Evolutionary conservation across 2,329 filamentous ascomycete species (phyloP).

Genomic region (Penicillium polonicum): DNA sequence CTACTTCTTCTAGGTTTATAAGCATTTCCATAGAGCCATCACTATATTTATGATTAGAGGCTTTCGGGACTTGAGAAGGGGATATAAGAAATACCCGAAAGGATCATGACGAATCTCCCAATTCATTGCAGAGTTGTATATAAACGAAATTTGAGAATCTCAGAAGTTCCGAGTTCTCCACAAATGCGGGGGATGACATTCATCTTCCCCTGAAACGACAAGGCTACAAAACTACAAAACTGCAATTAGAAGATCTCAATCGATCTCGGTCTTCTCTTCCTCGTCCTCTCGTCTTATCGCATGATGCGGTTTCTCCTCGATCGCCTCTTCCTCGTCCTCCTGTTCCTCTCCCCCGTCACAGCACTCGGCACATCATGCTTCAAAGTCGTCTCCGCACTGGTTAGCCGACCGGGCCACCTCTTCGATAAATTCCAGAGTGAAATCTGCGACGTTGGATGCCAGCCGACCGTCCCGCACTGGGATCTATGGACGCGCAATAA

Average conservation of each 20-base stretch:
- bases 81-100: neutral
- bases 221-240: neutral
- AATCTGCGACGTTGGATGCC: constrained; percentile 35
- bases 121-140: neutral
- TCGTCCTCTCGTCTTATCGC: constrained; percentile 5
- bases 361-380: constrained; percentile 66
- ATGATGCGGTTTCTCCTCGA: constrained; percentile 25
- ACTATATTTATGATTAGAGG: neutral
- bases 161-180: constrained; percentile 6
- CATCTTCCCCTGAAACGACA: neutral
- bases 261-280: constrained; percentile 13
- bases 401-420: constrained; percentile 31
- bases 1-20: constrained; percentile 40
- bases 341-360: constrained; percentile 19
- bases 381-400: constrained; percentile 74
- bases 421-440: constrained; percentile 37
- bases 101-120: neutral
- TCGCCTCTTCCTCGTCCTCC: constrained; percentile 21
- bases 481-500: constrained; percentile 40
- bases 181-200: constrained; percentile 9
- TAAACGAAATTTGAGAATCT: neutral
- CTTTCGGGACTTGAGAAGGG: neutral
- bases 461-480: constrained; percentile 37
- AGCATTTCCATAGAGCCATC: constrained; percentile 10
- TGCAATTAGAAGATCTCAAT: neutral